A percentile compares a stretch with the other conserved stretches of the same genome.
These are phyloP conservation scores for Pythium aquatile DNA, from an alignment of 352 stramenopile species.

Conservation along the genomic window DNA sequence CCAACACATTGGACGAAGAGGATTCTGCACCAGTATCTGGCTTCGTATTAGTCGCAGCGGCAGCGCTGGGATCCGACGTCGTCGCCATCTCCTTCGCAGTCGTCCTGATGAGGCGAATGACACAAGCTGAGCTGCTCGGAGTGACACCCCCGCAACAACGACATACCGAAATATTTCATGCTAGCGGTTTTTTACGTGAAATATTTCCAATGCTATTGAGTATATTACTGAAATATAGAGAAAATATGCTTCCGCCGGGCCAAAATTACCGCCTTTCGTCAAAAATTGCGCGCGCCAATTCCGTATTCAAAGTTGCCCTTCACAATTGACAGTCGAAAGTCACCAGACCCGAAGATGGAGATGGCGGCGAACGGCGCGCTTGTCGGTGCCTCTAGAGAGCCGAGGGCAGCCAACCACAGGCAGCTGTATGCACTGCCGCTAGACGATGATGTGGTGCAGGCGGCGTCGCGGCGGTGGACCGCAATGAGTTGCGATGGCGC, in stretches of 20 bases:
- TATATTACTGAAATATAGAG: constrained; percentile 6
- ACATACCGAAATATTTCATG: no score
- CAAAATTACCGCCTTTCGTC: neutral
- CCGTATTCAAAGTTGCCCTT: constrained; percentile 1
- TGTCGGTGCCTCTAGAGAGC: neutral
- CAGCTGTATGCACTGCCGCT: constrained; percentile 8
- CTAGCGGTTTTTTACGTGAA: no score
- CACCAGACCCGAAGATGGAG: neutral
- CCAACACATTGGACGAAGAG: constrained; percentile 32
- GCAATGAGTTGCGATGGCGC: constrained; percentile 10
- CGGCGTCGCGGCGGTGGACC: constrained; percentile 11
- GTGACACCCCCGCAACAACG: neutral
- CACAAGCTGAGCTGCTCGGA: neutral
- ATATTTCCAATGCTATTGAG: neutral
- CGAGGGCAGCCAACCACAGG: neutral
- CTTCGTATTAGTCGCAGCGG: neutral
- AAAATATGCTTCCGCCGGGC: neutral
- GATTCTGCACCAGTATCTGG: neutral
- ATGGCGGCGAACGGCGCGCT: neutral
- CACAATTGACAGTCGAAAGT: neutral
- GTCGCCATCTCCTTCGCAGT: neutral
- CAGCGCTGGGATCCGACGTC: neutral
- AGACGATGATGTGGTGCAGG: constrained; percentile 9
- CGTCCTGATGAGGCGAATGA: neutral
- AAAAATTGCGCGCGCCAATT: constrained; percentile 1